Base-by-base conservation (phyloP, 805 yeast genomes). In the Saturnispora saitoi region DNA sequence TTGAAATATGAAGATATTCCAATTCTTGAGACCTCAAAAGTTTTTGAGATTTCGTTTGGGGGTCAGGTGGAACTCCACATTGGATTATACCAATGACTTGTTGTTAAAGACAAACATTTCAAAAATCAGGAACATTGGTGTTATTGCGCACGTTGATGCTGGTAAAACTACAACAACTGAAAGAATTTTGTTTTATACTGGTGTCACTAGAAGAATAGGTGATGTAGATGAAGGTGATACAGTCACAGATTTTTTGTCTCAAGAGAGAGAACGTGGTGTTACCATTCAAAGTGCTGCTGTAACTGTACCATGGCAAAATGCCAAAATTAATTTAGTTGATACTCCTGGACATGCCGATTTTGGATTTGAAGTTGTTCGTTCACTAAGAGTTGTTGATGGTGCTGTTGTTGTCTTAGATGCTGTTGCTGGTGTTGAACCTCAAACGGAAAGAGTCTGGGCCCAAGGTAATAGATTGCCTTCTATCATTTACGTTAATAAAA, bases 281-380 rank as follows among this genome's bases (percentile, higher is more conserved):
- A 91, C 99, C 0, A 93, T 93, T 58, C 96, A 90, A 62, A 84
- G 91, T 63, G 99, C 99, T 0, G 97, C 98, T 0, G 89, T 91
- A 32, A 79, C 96, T 0, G 76, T 93, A 44, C 83, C 87, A 28
- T 93, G 98, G 98, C 69, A 71, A 43, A 54, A 59, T 12, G 77
- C 79, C 59, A 80, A 78, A 55, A 80, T 93, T 58, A 93, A 93
- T 63, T 71, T 93, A 49, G 89, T 93, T 22, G 99, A 93, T 63
- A 93, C 99, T 0, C 99, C 99, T 0, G 99, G 99, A 0, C 99
- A 93, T 66, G 97, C 96, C 0, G 99, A 93, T 66, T 93, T 93
- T 64, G 86, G 95, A 0, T 93, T 90, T 63, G 99, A 93, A 65
- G 99, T 93, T 4, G 86, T 80, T 2, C 70, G 97, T 48, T 83